Base-by-base conservation (phyloP, 345 rosid genomes). In the Pelargonium nanum region DNA sequence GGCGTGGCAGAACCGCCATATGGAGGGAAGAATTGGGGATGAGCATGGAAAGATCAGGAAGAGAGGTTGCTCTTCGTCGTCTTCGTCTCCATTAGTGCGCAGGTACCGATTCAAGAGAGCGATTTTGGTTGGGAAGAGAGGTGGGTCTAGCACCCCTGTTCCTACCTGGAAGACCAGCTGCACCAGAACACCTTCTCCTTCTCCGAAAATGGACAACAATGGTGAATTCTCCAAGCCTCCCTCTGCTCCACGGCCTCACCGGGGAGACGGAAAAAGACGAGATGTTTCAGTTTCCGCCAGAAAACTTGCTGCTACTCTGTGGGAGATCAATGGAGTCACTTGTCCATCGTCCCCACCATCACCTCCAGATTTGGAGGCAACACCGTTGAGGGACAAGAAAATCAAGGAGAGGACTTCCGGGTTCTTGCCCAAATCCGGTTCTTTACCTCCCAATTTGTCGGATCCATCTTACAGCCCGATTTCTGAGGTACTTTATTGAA, bases 41-140 rank as follows among this genome's bases (percentile, higher is more conserved):
- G 78, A 68, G 58, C 70, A 62, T 6, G 79, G 89, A 56, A 93
- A 87, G 83, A 85, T 89, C 72, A 87, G 96, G 72, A 93, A 89
- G 83, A 78, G 97, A 71, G 85, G 91, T 28, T 71, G 88, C 64
- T 89, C 96, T 0, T 89, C 98, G 0, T 89, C 97, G 0, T 89
- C 97, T 0, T 93, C 96, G 0, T 93, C 99, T 21, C 84, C 97
- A 16, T 44, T 87, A 52, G 79, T 75, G 57, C 82, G 80, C 26
- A 80, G 67, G 53, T 85, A 93, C 81, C 72, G 91, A 65, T 76
- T 89, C 65, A 93, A 93, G 77, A 79, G 91, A 28, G 87, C 94
- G 5, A 87, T 93, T 79, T 72, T 87, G 60, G 78, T 77, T 5
- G 83, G 84, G 1, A 85, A 78, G 72, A 70, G 70, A 73, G 80